A percentile compares a stretch with the other conserved stretches of the same genome.
These are phyloP conservation scores for Candida suzukii DNA, from an alignment of 805 yeast genomes.

Conservation along the genomic window DNA sequence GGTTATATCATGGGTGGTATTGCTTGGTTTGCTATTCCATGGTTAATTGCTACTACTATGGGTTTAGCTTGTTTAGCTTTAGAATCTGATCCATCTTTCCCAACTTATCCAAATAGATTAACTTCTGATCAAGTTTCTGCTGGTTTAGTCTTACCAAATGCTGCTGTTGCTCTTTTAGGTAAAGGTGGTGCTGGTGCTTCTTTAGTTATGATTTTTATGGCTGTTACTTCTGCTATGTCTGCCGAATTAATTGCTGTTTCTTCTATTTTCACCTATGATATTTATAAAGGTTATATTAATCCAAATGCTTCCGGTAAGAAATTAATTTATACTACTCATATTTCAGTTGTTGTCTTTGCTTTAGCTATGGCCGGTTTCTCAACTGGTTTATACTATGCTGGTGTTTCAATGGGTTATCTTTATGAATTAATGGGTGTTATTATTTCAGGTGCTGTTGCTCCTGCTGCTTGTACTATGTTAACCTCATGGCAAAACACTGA, in stretches of 20 bases:
- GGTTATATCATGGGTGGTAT: slow-evolving; percentile 86
- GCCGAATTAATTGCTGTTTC: slow-evolving; percentile 88
- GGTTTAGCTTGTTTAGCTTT: slow-evolving; percentile 79
- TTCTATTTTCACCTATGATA: slow-evolving; percentile 78
- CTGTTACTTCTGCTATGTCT: slow-evolving; percentile 87
- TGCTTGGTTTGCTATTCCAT: slow-evolving; percentile 90
- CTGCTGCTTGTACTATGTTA: slow-evolving; percentile 58
- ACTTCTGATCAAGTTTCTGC: slow-evolving; percentile 64
- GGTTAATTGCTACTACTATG: slow-evolving; percentile 74
- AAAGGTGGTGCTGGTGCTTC: slow-evolving; percentile 85
- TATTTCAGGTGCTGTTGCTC: slow-evolving; percentile 80
- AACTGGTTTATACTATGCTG: slow-evolving; percentile 75
- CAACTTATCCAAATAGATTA: slow-evolving; percentile 68
- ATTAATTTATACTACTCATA: slow-evolving; percentile 63
- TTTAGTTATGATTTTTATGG: slow-evolving; percentile 77
- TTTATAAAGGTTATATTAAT: slow-evolving; percentile 73
- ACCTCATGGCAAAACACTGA: slow-evolving; percentile 57
- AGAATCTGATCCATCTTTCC: slow-evolving; percentile 65
- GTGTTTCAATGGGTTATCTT: slow-evolving; percentile 79
- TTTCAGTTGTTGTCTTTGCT: slow-evolving; percentile 50
- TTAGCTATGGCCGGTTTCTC: slow-evolving; percentile 75
- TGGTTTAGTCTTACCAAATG: slow-evolving; percentile 73
- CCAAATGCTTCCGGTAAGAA: slow-evolving; percentile 72
- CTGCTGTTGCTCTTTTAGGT: slow-evolving; percentile 81
- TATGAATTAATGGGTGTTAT: slow-evolving; percentile 88